These are phyloP conservation scores for Westerdykella ornata DNA, from an alignment of 2,329 filamentous ascomycete genomes.

Conservation along the genomic window DNA sequence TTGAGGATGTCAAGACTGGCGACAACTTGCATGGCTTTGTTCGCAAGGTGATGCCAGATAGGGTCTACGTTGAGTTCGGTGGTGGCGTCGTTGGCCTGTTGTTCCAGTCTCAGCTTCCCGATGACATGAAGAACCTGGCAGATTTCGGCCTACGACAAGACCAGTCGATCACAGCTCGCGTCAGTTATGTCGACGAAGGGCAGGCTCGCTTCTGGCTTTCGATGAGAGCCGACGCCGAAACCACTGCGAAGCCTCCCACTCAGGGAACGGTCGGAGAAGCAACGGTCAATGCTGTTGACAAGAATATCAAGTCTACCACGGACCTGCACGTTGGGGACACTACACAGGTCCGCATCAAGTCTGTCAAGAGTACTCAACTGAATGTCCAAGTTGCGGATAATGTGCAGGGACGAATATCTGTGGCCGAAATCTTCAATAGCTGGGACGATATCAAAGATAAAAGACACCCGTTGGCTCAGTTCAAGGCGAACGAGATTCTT, in stretches of 20 bases:
- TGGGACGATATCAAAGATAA: conserved; percentile 82
- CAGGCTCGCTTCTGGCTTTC: conserved; percentile 63
- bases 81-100: conserved; percentile 70
- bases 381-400: conserved; percentile 86
- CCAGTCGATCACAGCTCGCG: conserved; percentile 66
- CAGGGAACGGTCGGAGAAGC: conserved; percentile 34
- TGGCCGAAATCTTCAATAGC: conserved; percentile 80
- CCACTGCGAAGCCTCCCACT: conserved; percentile 17
- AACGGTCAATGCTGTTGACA: conserved; percentile 59
- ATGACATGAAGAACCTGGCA: conserved; percentile 59
- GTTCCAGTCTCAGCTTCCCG: conserved; percentile 68
- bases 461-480: conserved; percentile 70
- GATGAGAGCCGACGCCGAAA: conserved; percentile 45
- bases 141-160: conserved; percentile 73
- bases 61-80: conserved; percentile 83
- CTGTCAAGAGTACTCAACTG: conserved; percentile 83
- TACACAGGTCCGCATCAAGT: conserved; percentile 71
- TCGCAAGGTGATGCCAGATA: conserved; percentile 72
- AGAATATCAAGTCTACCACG: conserved; percentile 55
- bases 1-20: conserved; percentile 66
- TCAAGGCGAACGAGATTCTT: conserved; percentile 64
- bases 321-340: conserved; percentile 68
- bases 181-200: conserved; percentile 65
- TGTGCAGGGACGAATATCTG: conserved; percentile 84
- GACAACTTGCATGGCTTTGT: conserved; percentile 70